Percentiles rank a stretch among this genome's conserved stretches.
Conservation (phyloP, 2,329 filamentous ascomycete genomes). For the Claviceps paspali region DNA sequence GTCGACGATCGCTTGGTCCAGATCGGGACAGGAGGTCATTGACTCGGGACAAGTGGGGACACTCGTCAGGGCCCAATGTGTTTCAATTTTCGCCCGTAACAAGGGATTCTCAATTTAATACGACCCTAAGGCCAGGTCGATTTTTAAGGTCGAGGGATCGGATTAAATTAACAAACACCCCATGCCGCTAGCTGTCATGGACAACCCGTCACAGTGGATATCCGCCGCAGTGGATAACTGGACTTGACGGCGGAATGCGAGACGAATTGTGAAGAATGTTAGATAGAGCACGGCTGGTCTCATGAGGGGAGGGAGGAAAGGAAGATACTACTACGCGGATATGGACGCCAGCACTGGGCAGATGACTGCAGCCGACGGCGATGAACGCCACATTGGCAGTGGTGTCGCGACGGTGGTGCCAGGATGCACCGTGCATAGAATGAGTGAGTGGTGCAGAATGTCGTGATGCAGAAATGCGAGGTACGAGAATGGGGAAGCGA, state of each 20-base stretch:
- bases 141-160: neutral
- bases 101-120: neutral
- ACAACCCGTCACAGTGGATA: neutral
- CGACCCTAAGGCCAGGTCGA: neutral
- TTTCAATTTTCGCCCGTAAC: neutral
- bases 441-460: too few species aligned
- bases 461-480: neutral
- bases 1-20: conserved; percentile 14
- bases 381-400: neutral
- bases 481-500: neutral
- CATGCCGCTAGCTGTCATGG: neutral
- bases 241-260: neutral
- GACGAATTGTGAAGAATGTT: too few species aligned
- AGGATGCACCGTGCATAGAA: too few species aligned
- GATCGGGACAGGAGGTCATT: conserved; percentile 10
- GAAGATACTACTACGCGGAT: too few species aligned
- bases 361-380: neutral
- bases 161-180: neutral
- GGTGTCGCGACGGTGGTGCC: neutral
- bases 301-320: neutral
- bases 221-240: neutral
- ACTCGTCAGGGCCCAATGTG: conserved; percentile 2
- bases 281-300: too few species aligned
- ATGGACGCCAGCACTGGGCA: too few species aligned
- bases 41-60: conserved; percentile 1